Percentiles rank a stretch among this genome's conserved stretches.
phyloP scores from a whole-genome alignment of 106 monocot species.

The Phalaenopsis aphrodite region DNA sequence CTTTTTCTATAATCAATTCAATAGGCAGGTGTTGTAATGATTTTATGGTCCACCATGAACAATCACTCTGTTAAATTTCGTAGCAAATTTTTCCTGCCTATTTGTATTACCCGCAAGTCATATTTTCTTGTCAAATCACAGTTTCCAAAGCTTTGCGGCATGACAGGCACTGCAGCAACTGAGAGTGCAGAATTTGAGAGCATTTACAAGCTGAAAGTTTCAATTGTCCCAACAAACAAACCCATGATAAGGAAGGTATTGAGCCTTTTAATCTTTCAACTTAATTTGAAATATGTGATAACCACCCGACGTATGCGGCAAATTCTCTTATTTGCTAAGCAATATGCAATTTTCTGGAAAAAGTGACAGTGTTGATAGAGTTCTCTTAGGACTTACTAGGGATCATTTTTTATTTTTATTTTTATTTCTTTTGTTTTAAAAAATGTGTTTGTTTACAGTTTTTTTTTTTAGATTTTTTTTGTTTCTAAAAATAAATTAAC shows the following conservation, averaged over 20 bases:
- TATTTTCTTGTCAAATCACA: conserved; percentile 19
- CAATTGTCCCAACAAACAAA: conserved; percentile 85
- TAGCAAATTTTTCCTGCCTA: not conserved
- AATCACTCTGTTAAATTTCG: too few species aligned
- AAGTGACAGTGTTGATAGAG: not conserved
- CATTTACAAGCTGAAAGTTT: conserved; percentile 96
- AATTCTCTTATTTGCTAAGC: not conserved
- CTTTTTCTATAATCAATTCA: not conserved
- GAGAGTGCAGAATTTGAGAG: conserved; percentile 95
- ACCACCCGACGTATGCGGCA: not conserved
- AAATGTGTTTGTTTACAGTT: too few species aligned
- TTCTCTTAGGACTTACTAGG: not conserved
- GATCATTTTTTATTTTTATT: too few species aligned
- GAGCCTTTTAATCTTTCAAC: not conserved
- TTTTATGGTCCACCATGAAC: not conserved
- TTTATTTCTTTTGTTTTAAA: too few species aligned
- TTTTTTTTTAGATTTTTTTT: too few species aligned
- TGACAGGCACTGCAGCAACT: conserved; percentile 98
- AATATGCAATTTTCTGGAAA: not conserved
- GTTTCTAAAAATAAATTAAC: too few species aligned
- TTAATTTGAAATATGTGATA: not conserved
- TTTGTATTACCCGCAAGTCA: not conserved
- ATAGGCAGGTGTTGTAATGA: not conserved
- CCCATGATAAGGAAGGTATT: conserved; percentile 97
- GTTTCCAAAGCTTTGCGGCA: conserved; percentile 98